Evolutionary conservation across 441 rosid genomes (phyloP), one percentile per base, ranked within the genome.

Genomic region (Croton laevigatus): DNA sequence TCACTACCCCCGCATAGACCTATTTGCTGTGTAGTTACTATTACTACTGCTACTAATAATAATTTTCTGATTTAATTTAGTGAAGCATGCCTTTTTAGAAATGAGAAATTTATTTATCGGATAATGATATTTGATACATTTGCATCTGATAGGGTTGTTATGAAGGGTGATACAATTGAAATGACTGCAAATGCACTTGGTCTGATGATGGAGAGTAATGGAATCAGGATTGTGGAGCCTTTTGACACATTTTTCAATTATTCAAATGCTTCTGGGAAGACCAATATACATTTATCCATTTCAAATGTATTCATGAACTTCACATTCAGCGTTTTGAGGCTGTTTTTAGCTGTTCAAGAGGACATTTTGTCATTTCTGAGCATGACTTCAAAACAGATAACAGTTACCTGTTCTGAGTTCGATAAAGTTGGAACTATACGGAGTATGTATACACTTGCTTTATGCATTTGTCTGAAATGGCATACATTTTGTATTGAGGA

Each of bases 201-300:
- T 81, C 86, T 95, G 80, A 87, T 86, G 73, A 87, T 95, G 97
- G 99, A 95, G 85, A 93, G 99, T 75, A 91, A 87, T 79, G 98
- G 98, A 80, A 85, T 91, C 76, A 88, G 88, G 83, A 87, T 95
- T 75, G 75, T 95, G 88, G 99, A 95, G 83, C 99, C 99, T 74
- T 95, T 95, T 60, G 99, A 95, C 79, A 87, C 93, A 64, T 81
- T 81, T 55, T 62, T 93, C 36, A 82, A 84, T 73, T 93, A 87
- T 82, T 88, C 97, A 74, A 95, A 88, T 86, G 93, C 91, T 78
- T 91, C 90, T 79, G 98, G 97, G 80, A 93, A 84, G 83, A 89
- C 97, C 49, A 80, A 83, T 78, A 88, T 93, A 74, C 84, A 75
- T 74, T 66, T 93, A 68, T 81, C 86, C 72, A 94, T 88, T 77